Conservation (phyloP, 2,329 filamentous ascomycete species). For the Tolypocladium cylindrosporum region DNA sequence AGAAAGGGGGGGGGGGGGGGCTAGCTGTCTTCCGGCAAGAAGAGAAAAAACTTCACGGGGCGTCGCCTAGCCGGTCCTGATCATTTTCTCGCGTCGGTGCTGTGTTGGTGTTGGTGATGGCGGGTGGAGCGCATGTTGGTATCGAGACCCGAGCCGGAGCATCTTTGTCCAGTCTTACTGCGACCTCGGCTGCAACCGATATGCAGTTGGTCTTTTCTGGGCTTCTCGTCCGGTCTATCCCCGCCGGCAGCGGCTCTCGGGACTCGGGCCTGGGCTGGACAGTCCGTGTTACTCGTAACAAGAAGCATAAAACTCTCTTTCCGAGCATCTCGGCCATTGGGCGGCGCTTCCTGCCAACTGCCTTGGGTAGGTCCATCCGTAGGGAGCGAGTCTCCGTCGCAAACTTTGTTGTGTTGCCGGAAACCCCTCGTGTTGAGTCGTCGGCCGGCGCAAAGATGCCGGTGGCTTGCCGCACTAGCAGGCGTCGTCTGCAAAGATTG, state of each 20-base stretch:
- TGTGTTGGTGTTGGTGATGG: background rate
- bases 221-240: background rate
- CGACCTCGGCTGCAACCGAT: background rate
- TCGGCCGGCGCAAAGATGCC: background rate
- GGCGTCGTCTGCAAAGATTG: background rate
- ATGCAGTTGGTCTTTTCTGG: background rate
- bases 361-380: background rate
- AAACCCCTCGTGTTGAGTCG: background rate
- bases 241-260: background rate
- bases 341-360: background rate
- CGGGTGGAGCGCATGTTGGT: background rate
- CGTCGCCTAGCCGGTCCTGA: background rate
- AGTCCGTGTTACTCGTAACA: background rate
- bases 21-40: background rate
- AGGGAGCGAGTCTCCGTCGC: too few species aligned
- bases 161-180: background rate
- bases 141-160: too few species aligned
- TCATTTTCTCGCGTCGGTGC: background rate
- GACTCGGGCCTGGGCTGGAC: too few species aligned
- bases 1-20: too few species aligned
- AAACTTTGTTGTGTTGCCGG: too few species aligned
- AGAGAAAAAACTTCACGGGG: background rate
- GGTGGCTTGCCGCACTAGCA: background rate
- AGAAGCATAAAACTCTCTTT: background rate
- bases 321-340: background rate